Evolutionary conservation across 2,329 filamentous ascomycete species (phyloP), one percentile per base, ranked within the genome.

Genomic region (Diplodia corticola): DNA sequence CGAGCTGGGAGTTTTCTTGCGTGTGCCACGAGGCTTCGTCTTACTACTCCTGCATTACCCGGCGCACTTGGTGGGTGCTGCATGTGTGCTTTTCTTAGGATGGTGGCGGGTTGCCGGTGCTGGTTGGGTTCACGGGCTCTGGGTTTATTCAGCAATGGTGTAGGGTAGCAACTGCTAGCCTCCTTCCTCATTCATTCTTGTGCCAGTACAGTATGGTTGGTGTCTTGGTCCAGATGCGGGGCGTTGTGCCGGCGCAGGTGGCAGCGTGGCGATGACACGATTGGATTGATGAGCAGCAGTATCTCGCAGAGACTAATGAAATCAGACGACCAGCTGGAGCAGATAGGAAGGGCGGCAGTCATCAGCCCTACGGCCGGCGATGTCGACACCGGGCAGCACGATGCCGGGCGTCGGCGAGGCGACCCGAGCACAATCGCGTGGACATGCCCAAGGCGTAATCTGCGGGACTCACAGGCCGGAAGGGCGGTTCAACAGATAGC

Each of bases 1-100:
- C 30, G 46, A 60, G 64, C 64, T 57, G 64, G 57, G 64, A 65
- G 64, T 65, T 65, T 44, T 65, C 28, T 61, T 65, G 46, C 54
- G 54, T 35, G 40, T 65, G 50, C 51, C 63, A 17, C 46, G 53
- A 46, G 64, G 33, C 64, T 65, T 49, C 51, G 63, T 50, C 63
- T 50, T 50, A 49, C 60, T 40, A 57, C 64, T 65, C 64, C 54
- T 60, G 64, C 64, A 65, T 65, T 65, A 46, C 30, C 51, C 63
- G 64, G 64, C 64, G 64, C 53, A 65, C 63, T 49, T 53, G 63
- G 51, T 26, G 50, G 53, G 40, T 55, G 57, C 57, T 61, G 57
- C 49, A 30, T 24, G 55, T 51, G 59, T 63, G 59, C 59, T 63
- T 63, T 63, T 22, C 51, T 63, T 51, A 28, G 48, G 49, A 22